Evolutionary conservation across 1,284 basidiomycete genomes (phyloP), one percentile per base, ranked within the genome.

Genomic region (Mrakiaceae sp.): DNA sequence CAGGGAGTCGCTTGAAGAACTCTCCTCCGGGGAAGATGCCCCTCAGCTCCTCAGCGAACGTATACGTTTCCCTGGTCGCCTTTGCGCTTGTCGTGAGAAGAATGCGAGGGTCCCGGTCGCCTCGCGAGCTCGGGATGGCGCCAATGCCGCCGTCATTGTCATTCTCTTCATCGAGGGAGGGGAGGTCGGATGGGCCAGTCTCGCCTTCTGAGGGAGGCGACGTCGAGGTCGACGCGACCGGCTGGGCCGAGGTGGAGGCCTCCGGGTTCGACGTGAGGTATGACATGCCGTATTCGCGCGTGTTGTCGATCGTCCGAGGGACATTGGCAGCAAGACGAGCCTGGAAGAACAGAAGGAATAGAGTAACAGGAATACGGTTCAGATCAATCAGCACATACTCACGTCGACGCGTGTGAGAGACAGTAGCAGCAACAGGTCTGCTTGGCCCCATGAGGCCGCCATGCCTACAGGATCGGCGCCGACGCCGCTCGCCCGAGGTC

Each of bases 11-110:
- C 67, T 87, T 83, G 59, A 94, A 86, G 73, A 96, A 92, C 73
- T 98, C 91, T 1, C 91, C 90, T 5, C 96, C 96, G 43, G 96
- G 95, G 72, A 98, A 91, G 50, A 99, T 80, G 5, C 86, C 87
- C 44, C 90, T 87, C 9, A 98, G 78, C 75, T 98, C 95, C 68
- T 93, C 88, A 70, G 90, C 90, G 75, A 96, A 94, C 16, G 86
- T 84, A 71, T 89, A 92, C 0, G 90, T 93, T 6, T 82, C 75
- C 71, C 87, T 88, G 14, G 88, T 87, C 3, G 90, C 87, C 67
- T 88, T 87, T n/a, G 86, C 84, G 0, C 87, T 90, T 1, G 93
- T 96, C 0, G 93, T 97, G 64, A 97, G 83, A 62, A 97, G 80
- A 59, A 96, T 85, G 76, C 88, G 91, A 0, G 90, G 92, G 48